Base-by-base conservation (phyloP, 2,329 filamentous ascomycete genomes). In the Metarhizium guizhouense region DNA sequence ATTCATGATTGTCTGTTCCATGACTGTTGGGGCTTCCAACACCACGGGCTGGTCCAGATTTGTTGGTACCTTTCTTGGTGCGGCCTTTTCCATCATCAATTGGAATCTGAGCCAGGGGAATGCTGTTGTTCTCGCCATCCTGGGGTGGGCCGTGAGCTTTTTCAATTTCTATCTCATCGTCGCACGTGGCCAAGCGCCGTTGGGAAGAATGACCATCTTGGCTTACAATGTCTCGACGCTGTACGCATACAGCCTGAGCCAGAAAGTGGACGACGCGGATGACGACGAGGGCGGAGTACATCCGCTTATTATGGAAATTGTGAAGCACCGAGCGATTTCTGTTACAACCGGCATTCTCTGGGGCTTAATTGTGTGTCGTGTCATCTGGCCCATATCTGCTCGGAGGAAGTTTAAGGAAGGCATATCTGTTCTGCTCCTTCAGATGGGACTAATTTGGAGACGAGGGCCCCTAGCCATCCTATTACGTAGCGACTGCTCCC, bases 1-100 rank as follows among this genome's bases (percentile, higher is more conserved):
- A 0, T 96, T 95, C 73, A 96, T 96, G 91, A 83, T 95, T 66
- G 92, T 96, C 25, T 95, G 90, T 68, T 90, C 88, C 32, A 96
- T 95, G 90, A 96, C 91, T 0, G 90, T 96, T 32, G 92, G 92
- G 20, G 89, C 91, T 7, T 89, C 90, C 34, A 96, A 96, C 68
- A 95, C 91, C 1, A 95, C 91, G 0, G 90, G 89, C 2, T 83
- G 84, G 69, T 84, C 90, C 53, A 85, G 92, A 62, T 92, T 95
- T 65, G 75, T 88, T 7, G 91, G 91, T 58, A 96, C 91, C 1
- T 78, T 88, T 53, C 75, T 93, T 42, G 92, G 92, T 29, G 90
- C 90, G 14, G 66, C 79, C 3, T 84, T 86, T 58, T 88, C 90
- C 0, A 77, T 91, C 18, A 60, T 86, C 30, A 84, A 87, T 53